Percentiles rank a stretch among this genome's conserved stretches.
Evolutionary conservation across 2,329 filamentous ascomycete genomes (phyloP).

Genomic region (Pyricularia sp.): DNA sequence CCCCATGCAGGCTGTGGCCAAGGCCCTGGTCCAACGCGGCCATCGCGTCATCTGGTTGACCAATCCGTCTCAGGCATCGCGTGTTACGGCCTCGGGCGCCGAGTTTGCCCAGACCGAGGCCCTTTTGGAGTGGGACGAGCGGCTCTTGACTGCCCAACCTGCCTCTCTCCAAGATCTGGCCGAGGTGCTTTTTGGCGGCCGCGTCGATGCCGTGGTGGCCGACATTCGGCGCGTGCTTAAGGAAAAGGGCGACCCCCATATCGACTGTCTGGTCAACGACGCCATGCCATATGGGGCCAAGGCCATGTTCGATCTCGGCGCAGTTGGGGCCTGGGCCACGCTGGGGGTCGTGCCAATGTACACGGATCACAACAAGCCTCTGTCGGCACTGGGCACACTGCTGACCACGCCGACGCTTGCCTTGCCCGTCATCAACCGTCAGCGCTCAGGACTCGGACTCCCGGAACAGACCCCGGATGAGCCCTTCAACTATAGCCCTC

Average conservation of each 20-base stretch:
- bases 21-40: conserved; percentile 24
- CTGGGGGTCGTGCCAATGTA: conserved; percentile 28
- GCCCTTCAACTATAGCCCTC: conserved; percentile 18
- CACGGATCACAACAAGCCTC: conserved; percentile 12
- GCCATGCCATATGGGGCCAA: conserved; percentile 26
- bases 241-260: conserved; percentile 12
- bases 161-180: conserved; percentile 22
- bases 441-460: conserved; percentile 20
- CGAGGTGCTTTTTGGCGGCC: conserved; percentile 15
- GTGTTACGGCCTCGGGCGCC: conserved; percentile 24
- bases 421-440: conserved; percentile 14
- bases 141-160: conserved; percentile 16
- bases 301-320: conserved; percentile 20
- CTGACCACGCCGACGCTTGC: conserved; percentile 18
- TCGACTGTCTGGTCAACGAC: conserved; percentile 26
- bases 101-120: conserved; percentile 18
- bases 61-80: conserved; percentile 21
- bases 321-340: conserved; percentile 22
- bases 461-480: conserved; percentile 19
- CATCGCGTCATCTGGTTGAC: conserved; percentile 29
- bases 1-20: conserved; percentile 28
- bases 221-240: conserved; percentile 23
- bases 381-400: conserved; percentile 17
- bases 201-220: conserved; percentile 23
- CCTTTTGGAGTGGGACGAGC: conserved; percentile 15